Base-by-base conservation (phyloP, 352 stramenopile species). In the Globisporangium cystogenes region DNA sequence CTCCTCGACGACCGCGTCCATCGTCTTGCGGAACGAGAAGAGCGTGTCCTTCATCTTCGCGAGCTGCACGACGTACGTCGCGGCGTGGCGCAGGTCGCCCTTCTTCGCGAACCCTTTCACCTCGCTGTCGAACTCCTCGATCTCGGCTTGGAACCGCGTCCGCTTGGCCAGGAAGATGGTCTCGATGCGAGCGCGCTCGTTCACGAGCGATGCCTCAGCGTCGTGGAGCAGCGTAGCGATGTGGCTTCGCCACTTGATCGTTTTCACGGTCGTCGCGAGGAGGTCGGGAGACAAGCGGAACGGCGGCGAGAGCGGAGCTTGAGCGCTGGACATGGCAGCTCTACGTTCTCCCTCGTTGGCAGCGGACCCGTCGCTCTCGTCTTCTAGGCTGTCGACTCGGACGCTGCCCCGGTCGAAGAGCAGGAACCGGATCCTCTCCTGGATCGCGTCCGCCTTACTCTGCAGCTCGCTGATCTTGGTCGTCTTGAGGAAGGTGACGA, bases 1-100 rank as follows among this genome's bases (percentile, higher is more conserved):
- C 53, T 91, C 80, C 15, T 81, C 65, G 0, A 61, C 47, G 36
- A 91, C 79, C 1, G 70, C 63, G 3, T 87, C 64, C 64, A 82
- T 78, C 1, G 75, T 72, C 16, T 79, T 65, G 4, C 76, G 71
- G 43, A 88, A 86, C 2, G 70, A 68, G 1, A 58, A 44, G 20
- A 91, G 63, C 3, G 72, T 72, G 7, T 93, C 80, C 26, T 87
- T 82, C 66, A 91, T 76, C 42, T 90, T 90, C 3, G 58, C 64
- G 15, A 91, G 59, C 31, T 93, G 80, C 20, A 86, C 72, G 21
- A 91, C 82, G 36, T 91, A 88, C 4, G 79, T 90, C 4, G 80
- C 76, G 1, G 82, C 72, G 27, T 93, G 81, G 0, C 78, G 74
- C 29, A 93, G 41, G 46, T 91, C 82, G 5, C 79, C 78, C 53